Conservation (phyloP, 2,329 filamentous ascomycete species). For the Exophiala lecanii-corni region DNA sequence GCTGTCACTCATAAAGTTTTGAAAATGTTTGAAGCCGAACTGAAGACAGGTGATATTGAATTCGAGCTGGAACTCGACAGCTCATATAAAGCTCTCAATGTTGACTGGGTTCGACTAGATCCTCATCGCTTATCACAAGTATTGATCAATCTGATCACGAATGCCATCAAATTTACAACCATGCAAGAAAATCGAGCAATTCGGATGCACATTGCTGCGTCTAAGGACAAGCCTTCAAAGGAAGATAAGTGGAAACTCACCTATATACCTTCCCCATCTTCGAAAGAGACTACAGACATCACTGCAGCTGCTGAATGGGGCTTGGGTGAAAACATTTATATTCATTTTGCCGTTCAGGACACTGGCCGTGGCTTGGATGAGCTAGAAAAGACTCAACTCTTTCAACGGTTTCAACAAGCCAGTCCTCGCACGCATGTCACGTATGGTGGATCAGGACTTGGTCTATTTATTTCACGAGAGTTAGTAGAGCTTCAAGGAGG, state of each 20-base stretch:
- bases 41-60: constrained; percentile 63
- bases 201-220: constrained; percentile 51
- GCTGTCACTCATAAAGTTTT: constrained; percentile 62
- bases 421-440: constrained; percentile 71
- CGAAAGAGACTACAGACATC: constrained; percentile 28
- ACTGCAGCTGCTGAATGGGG: constrained; percentile 50
- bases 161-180: constrained; percentile 75
- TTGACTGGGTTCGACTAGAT: constrained; percentile 66
- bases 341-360: constrained; percentile 71
- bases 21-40: constrained; percentile 74
- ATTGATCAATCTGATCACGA: constrained; percentile 74
- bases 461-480: constrained; percentile 72
- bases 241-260: constrained; percentile 35
- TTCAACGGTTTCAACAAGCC: constrained; percentile 74
- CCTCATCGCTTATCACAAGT: constrained; percentile 72
- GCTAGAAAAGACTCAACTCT: constrained; percentile 68
- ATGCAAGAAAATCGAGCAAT: constrained; percentile 45
- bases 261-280: constrained; percentile 30
- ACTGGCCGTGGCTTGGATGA: constrained; percentile 69
- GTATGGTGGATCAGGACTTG: constrained; percentile 74
- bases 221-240: constrained; percentile 41
- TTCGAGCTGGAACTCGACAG: constrained; percentile 60
- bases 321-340: constrained; percentile 54
- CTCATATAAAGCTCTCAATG: constrained; percentile 53
- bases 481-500: constrained; percentile 78